Base-by-base conservation (phyloP, 306 rosid genomes). In the Trifolium subterraneum region DNA sequence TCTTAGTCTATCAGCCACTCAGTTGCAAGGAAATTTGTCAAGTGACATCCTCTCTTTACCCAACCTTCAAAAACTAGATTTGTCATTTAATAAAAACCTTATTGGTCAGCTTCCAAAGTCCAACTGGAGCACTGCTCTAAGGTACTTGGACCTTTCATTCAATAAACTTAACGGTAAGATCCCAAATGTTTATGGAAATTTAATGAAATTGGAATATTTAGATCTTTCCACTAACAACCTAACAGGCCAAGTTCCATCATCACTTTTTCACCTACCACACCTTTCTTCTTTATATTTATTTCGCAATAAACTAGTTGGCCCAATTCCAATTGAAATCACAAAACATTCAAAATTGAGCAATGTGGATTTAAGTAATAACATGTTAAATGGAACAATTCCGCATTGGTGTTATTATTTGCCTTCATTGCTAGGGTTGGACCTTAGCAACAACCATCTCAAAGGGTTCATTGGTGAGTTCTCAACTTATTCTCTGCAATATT, bases 301-400 rank as follows among this genome's bases (percentile, higher is more conserved):
- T 7, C 0, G 0, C 7, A 64, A 76, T 16, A 62, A 31, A 0
- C 15, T 55, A 25, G 62, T 33, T 4, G 77, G 78, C 10, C 35
- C 19, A 0, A 38, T 69, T 73, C 86, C 81, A 27, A 38, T 0
- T 23, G 3, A 74, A 50, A 39, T 15, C 10, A 25, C 14, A 3
- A 18, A 10, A 7, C 10, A 7, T n/a, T 13, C 73, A 2, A 64
- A 74, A 27, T 39, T 76, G 13, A 52, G 1, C 6, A 0, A 0
- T 8, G 2, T 80, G 2, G 0, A 0, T 31, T 39, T 80, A 5
- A 0, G 0, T 2, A 0, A 0, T 54, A 82, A 82, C 69, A 39
- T 16, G 19, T 63, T 63, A 63, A 36, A 38, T 10, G 70, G 51
- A 64, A 64, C 70, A 64, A 64, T 64, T 18, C 70, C 51, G 0